A percentile compares a stretch with the other conserved stretches of the same genome.
Evolutionary conservation across 345 rosid genomes (phyloP).

Genomic region (Arabis alpina): DNA sequence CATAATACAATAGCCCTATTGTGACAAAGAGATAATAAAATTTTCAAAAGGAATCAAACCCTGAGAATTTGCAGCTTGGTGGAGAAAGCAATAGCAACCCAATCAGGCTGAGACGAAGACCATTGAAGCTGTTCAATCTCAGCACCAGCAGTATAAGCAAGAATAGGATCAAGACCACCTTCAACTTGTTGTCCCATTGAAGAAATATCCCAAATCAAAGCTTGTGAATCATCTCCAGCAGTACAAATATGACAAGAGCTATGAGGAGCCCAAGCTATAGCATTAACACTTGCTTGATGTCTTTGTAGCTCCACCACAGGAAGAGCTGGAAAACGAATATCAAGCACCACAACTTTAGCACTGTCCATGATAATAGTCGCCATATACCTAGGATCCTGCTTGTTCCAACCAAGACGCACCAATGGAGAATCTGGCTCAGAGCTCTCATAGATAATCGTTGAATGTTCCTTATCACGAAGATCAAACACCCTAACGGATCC

Average conservation of each 20-base stretch:
- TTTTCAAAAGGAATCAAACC: constrained; percentile 54
- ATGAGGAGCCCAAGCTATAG: constrained; percentile 99
- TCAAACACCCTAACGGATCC: constrained; percentile 92
- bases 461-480: constrained; percentile 87
- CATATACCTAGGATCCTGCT: constrained; percentile 98
- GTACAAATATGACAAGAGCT: constrained; percentile 97
- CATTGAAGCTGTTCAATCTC: constrained; percentile 98
- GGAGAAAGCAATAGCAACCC: constrained; percentile 98
- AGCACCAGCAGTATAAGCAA: constrained; percentile 94
- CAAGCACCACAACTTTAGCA: constrained; percentile 88
- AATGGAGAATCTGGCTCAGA: constrained; percentile 92
- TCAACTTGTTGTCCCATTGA: constrained; percentile 96
- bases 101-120: constrained; percentile 98
- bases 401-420: constrained; percentile 96
- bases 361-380: constrained; percentile 97
- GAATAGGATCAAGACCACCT: constrained; percentile 93
- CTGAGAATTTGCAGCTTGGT: constrained; percentile 95
- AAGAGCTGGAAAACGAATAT: constrained; percentile 88
- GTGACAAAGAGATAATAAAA: background rate
- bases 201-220: constrained; percentile 93
- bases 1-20: constrained; percentile 12
- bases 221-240: constrained; percentile 96
- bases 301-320: constrained; percentile 95
- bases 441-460: constrained; percentile 90
- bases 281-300: constrained; percentile 88